Base-by-base conservation (phyloP, 352 stramenopile genomes). In the Pythium vanterpoolii region DNA sequence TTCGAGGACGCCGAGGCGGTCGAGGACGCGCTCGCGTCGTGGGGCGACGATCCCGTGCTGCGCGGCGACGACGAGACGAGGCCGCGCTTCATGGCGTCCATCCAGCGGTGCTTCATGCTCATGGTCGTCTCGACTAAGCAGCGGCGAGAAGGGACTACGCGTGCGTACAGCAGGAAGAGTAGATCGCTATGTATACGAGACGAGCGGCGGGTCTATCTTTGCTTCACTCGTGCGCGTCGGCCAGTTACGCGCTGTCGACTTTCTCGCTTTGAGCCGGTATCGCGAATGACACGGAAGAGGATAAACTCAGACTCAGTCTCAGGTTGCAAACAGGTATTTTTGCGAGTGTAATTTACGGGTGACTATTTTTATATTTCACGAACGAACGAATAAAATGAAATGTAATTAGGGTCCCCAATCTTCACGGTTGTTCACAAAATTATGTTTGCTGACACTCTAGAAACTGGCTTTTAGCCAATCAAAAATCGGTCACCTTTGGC, bases 41-140 rank as follows among this genome's bases (percentile, higher is more conserved):
- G 59, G 18, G 38, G 27, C 18, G 26, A 46, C 50, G 60, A 59
- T 13, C 53, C 63, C 1, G 31, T 24, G 43, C 36, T 68, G 71
- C 56, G 77, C 49, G 57, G 65, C 6, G 69, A 70, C 18, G 79
- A 79, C 13, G 79, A 80, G 38, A 70, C 66, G 48, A 59, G 33
- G 56, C 74, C 61, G 64, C 81, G 78, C 73, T 86, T 87, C 56
- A 90, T 61, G 28, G 73, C 81, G 42, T 90, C 81, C 53, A 89
- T 79, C 81, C 81, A 90, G 9, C 76, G 78, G 59, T 77, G 73
- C 56, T 84, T 86, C 76, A 90, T 90, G 26, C 47, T 62, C 27
- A 56, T 40, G 33, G 16, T 45, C 13, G n/a, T n/a, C n/a, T n/a
- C n/a, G n/a, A n/a, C n/a, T n/a, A n/a, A n/a, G n/a, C n/a, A n/a